phyloP scores from a whole-genome alignment of 2,329 filamentous ascomycete genomes.

The Ophiocordyceps robertsii region DNA sequence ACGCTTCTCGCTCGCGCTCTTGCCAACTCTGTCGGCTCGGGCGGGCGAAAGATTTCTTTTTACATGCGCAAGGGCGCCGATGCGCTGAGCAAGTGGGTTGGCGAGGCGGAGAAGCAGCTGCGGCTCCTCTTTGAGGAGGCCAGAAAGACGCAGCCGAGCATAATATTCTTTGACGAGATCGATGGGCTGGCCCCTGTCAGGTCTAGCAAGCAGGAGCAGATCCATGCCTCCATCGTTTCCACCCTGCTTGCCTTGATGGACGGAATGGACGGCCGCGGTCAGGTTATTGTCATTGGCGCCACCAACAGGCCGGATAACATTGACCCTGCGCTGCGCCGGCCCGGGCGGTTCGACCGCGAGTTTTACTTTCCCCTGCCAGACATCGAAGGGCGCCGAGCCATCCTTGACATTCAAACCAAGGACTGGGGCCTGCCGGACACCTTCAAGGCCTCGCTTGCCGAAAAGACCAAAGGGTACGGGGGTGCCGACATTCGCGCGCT shows the following conservation, averaged over 20 bases:
- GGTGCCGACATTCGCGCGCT: slow-evolving; percentile 89
- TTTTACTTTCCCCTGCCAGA: slow-evolving; percentile 96
- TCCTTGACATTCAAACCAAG: slow-evolving; percentile 89
- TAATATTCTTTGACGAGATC: slow-evolving; percentile 99
- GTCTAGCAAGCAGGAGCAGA: slow-evolving; percentile 97
- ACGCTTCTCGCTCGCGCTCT: slow-evolving; percentile 89
- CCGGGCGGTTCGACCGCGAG: slow-evolving; percentile 90
- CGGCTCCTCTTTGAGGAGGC: slow-evolving; percentile 92
- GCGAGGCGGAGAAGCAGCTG: slow-evolving; percentile 91
- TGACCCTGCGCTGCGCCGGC: slow-evolving; percentile 85
- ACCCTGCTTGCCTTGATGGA: slow-evolving; percentile 93
- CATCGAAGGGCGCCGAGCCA: slow-evolving; percentile 63
- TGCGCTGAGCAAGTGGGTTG: slow-evolving; percentile 96
- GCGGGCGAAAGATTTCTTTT: slow-evolving; percentile 91
- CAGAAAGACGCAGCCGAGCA: slow-evolving; percentile 88
- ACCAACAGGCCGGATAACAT: slow-evolving; percentile 95
- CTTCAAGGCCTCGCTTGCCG: slow-evolving; percentile 75
- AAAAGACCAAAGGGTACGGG: slow-evolving; percentile 89
- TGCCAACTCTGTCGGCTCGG: slow-evolving; percentile 77
- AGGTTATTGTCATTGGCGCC: slow-evolving; percentile 97
- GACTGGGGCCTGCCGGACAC: slow-evolving; percentile 72
- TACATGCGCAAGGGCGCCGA: slow-evolving; percentile 99
- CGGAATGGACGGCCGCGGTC: slow-evolving; percentile 94
- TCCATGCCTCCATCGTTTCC: slow-evolving; percentile 93
- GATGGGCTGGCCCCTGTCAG: slow-evolving; percentile 91